Evolutionary conservation across 768 basidiomycete species (phyloP).

Genomic region (Boletus rex-veris): DNA sequence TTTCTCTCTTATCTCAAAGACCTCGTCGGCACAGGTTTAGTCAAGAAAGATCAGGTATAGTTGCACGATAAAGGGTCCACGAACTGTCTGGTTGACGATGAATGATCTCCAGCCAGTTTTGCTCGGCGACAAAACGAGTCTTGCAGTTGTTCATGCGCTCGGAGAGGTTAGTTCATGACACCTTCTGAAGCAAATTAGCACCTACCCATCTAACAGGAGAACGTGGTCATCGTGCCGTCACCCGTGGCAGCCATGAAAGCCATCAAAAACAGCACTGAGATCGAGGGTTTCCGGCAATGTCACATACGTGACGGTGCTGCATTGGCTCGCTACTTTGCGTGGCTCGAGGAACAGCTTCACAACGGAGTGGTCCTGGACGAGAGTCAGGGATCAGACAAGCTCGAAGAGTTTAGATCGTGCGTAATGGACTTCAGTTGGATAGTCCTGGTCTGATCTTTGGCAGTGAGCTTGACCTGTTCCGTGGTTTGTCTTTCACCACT

Average conservation of each 20-base stretch:
- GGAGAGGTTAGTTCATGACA: slow-evolving; percentile 47
- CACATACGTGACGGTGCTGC: slow-evolving; percentile 92
- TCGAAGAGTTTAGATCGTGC: slow-evolving; percentile 80
- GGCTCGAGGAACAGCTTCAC: slow-evolving; percentile 84
- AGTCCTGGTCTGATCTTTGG: not conserved
- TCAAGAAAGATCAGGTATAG: slow-evolving; percentile 32
- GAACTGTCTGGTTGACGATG: not conserved
- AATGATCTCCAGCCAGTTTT: slow-evolving; percentile 57
- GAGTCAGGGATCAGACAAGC: slow-evolving; percentile 70
- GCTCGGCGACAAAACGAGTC: slow-evolving; percentile 71
- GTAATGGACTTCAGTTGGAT: slow-evolving; percentile 27
- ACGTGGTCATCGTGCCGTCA: slow-evolving; percentile 59
- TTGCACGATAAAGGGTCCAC: slow-evolving; percentile 4
- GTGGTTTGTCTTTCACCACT: slow-evolving; percentile 85
- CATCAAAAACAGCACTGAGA: slow-evolving; percentile 75
- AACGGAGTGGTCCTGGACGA: slow-evolving; percentile 66
- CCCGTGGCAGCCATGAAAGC: slow-evolving; percentile 78
- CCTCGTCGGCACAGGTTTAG: slow-evolving; percentile 37
- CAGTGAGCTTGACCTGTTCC: slow-evolving; percentile 77
- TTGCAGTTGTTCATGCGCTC: slow-evolving; percentile 79
- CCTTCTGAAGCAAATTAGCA: not conserved
- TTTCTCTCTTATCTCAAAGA: slow-evolving; percentile 64
- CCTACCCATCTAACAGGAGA: slow-evolving; percentile 39
- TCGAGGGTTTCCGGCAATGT: slow-evolving; percentile 84
- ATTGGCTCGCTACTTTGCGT: slow-evolving; percentile 85